Evolutionary conservation across 2,329 filamentous ascomycete species (phyloP).

Genomic region (Exophiala xenobiotica): DNA sequence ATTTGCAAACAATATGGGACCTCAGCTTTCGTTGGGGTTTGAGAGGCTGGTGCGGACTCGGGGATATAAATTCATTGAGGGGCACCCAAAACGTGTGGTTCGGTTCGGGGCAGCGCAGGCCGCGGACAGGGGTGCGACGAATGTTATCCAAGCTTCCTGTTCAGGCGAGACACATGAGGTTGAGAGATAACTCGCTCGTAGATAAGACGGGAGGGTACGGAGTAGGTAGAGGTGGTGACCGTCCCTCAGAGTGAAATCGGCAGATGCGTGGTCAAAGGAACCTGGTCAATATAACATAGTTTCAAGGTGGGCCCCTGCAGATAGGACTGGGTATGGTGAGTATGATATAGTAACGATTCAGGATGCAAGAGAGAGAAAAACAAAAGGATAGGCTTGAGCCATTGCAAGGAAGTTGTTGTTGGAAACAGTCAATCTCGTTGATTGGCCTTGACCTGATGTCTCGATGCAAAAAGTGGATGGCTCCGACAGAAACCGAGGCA

Average conservation of each 20-base stretch:
- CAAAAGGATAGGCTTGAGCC: no score
- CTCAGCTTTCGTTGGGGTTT: slow-evolving; percentile 35
- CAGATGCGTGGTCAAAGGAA: neutral
- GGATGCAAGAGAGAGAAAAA: no score
- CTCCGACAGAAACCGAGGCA: no score
- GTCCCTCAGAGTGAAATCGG: neutral
- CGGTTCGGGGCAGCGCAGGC: neutral
- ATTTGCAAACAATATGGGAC: slow-evolving; percentile 46
- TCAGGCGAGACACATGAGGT: neutral
- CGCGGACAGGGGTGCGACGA: neutral
- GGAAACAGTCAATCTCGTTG: no score
- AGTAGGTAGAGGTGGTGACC: neutral
- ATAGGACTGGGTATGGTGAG: no score
- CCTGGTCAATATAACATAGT: neutral
- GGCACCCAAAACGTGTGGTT: neutral
- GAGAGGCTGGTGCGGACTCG: neutral
- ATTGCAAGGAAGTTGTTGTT: no score
- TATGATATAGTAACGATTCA: no score
- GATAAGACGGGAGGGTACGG: neutral
- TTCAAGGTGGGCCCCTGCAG: neutral
- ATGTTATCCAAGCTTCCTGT: neutral
- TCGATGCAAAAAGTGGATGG: no score
- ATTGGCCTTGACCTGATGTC: no score
- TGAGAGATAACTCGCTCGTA: neutral
- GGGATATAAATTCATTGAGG: slow-evolving; percentile 2